phyloP scores from a whole-genome alignment of 2,329 filamentous ascomycete species.

The Kalaharituber pfeilii region DNA sequence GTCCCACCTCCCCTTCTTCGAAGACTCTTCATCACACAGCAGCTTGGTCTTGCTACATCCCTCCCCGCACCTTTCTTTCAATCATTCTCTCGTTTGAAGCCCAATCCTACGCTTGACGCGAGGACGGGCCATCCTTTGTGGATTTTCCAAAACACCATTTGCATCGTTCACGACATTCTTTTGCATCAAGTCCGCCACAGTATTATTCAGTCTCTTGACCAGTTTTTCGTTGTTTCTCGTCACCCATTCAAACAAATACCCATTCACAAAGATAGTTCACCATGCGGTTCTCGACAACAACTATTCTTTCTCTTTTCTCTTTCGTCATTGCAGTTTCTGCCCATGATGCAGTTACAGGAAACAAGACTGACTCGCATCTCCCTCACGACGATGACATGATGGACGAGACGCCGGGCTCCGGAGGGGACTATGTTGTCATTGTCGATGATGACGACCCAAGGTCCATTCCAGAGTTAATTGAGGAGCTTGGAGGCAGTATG shows the following conservation, averaged over 20 bases:
- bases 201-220: no score
- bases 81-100: background rate
- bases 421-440: slow-evolving; percentile 19
- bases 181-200: no score
- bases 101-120: background rate
- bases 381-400: background rate
- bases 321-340: background rate
- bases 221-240: no score
- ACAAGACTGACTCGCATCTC: no score
- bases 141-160: no score
- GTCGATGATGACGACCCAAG: slow-evolving; percentile 18
- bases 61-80: background rate
- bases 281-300: background rate
- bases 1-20: background rate
- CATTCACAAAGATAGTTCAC: background rate
- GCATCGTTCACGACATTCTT: no score
- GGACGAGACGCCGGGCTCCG: slow-evolving; percentile 12
- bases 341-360: no score
- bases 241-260: background rate
- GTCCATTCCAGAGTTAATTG: slow-evolving; percentile 16
- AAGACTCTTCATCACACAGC: background rate
- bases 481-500: slow-evolving; percentile 17
- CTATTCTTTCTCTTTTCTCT: background rate
- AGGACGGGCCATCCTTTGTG: background rate
- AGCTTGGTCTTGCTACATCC: background rate